These are phyloP conservation scores for Extremus antarcticus DNA, from an alignment of 495 filamentous ascomycete species.

Conservation along the genomic window DNA sequence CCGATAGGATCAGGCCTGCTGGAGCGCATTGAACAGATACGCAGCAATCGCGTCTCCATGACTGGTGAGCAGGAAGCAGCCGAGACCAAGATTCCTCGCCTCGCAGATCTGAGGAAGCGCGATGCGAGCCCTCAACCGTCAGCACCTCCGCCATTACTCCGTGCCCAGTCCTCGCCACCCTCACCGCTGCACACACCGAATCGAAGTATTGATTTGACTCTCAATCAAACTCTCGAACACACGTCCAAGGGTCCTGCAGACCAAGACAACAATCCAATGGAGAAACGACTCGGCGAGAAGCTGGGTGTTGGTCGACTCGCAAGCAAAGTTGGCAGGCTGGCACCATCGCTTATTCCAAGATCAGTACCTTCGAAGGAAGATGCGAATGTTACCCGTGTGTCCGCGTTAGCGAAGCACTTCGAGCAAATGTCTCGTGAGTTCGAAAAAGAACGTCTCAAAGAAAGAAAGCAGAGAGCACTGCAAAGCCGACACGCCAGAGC, in stretches of 20 bases:
- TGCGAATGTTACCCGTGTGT: constrained; percentile 50
- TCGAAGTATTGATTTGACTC: constrained; percentile 8
- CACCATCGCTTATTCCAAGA: constrained; percentile 67
- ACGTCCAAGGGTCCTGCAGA: not conserved
- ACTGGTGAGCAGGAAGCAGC: not conserved
- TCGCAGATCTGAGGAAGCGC: constrained; percentile 32
- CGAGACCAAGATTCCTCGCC: constrained; percentile 22
- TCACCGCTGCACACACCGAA: constrained; percentile 20
- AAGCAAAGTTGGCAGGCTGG: constrained; percentile 19
- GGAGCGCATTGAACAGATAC: constrained; percentile 22
- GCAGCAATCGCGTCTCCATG: constrained; percentile 2
- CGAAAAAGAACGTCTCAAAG: constrained; percentile 82
- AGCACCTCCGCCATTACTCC: constrained; percentile 48
- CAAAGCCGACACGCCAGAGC: constrained; percentile 69
- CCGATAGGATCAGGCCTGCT: constrained; percentile 15
- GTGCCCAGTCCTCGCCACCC: constrained; percentile 61
- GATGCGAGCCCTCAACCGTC: constrained; percentile 13
- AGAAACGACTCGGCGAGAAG: constrained; percentile 25
- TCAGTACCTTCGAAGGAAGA: constrained; percentile 61
- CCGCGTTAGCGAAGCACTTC: constrained; percentile 83
- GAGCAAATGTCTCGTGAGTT: constrained; percentile 95
- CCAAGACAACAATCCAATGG: constrained; percentile 6
- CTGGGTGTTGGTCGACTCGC: constrained; percentile 17
- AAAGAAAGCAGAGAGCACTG: constrained; percentile 71
- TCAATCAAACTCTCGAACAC: constrained; percentile 7